Conservation (phyloP, 2,329 filamentous ascomycete species). For the Talaromyces sp. region DNA sequence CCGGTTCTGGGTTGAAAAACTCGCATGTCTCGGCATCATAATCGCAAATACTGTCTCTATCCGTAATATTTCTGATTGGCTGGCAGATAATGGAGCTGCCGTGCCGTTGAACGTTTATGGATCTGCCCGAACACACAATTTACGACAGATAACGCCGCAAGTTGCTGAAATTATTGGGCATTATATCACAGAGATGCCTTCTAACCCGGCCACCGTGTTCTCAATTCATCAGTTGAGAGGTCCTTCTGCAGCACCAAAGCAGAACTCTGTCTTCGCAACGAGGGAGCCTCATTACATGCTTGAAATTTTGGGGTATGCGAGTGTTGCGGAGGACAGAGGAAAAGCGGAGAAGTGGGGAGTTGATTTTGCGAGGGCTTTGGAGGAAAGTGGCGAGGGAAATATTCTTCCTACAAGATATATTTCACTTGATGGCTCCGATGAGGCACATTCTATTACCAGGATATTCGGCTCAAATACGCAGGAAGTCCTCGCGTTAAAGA, state of each 20-base stretch:
- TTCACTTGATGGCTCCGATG: conserved; percentile 22
- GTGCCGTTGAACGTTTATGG: conserved; percentile 5
- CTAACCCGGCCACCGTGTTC: conserved; percentile 22
- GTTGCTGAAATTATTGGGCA: conserved; percentile 21
- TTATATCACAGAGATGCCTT: conserved; percentile 15
- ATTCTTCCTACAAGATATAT: conserved; percentile 29
- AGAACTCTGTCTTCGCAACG: conserved; percentile 26
- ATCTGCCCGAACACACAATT: conserved; percentile 11
- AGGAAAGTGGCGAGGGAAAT: conserved; percentile 20
- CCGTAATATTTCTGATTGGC: conserved; percentile 18
- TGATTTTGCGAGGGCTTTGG: conserved; percentile 14
- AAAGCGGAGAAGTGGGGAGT: conserved; percentile 20
- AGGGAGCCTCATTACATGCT: conserved; percentile 32
- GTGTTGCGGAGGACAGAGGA: conserved; percentile 18
- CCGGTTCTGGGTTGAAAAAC: conserved; percentile 21
- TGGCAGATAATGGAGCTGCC: conserved; percentile 15
- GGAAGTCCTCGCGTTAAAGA: conserved; percentile 21
- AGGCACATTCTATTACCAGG: conserved; percentile 19
- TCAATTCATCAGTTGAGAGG: conserved; percentile 25
- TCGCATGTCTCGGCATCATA: conserved; percentile 13
- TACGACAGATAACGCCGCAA: conserved; percentile 21
- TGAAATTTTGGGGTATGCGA: conserved; percentile 27
- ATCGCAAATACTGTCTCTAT: conserved; percentile 22
- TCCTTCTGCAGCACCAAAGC: conserved; percentile 16
- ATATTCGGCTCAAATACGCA: conserved; percentile 27